phyloP scores from a whole-genome alignment of 371 early-diverging fungal species.

The Mucor mucedo region DNA sequence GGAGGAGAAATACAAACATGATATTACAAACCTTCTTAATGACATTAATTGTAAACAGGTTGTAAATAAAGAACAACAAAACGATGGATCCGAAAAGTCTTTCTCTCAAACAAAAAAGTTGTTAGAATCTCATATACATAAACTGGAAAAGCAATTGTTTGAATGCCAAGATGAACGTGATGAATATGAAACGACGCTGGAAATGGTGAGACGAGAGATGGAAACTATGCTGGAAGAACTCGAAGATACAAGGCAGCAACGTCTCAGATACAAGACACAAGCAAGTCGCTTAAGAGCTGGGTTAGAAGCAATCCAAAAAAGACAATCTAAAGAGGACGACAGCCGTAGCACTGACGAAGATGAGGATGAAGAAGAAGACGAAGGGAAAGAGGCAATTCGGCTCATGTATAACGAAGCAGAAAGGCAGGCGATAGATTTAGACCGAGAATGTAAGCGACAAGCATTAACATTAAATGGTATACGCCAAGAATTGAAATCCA shows the following conservation, averaged over 20 bases:
- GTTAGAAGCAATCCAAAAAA: conserved; percentile 25
- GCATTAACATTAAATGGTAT: conserved; percentile 19
- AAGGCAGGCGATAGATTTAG: conserved; percentile 31
- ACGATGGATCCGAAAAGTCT: background rate
- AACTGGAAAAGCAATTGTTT: conserved; percentile 3
- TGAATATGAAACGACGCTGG: conserved; percentile 28
- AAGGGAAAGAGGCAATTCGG: conserved; percentile 20
- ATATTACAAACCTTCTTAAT: background rate
- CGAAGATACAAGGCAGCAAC: conserved; percentile 29
- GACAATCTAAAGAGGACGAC: background rate
- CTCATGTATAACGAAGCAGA: conserved; percentile 29
- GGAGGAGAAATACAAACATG: conserved; percentile 5
- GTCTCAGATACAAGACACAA: conserved; percentile 23
- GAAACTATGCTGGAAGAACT: conserved; percentile 32
- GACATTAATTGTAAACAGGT: background rate
- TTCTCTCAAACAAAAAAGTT: background rate
- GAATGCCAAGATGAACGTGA: conserved; percentile 28
- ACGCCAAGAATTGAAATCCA: conserved; percentile 16
- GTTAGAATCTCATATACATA: conserved; percentile 8
- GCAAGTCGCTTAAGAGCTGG: conserved; percentile 23
- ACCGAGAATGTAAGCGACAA: conserved; percentile 35
- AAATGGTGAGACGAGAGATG: conserved; percentile 30
- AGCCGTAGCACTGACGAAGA: background rate
- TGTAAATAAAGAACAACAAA: background rate
- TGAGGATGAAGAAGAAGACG: conserved; percentile 9